Conservation (phyloP, 805 yeast genomes). For the Yarrowia bubula region DNA sequence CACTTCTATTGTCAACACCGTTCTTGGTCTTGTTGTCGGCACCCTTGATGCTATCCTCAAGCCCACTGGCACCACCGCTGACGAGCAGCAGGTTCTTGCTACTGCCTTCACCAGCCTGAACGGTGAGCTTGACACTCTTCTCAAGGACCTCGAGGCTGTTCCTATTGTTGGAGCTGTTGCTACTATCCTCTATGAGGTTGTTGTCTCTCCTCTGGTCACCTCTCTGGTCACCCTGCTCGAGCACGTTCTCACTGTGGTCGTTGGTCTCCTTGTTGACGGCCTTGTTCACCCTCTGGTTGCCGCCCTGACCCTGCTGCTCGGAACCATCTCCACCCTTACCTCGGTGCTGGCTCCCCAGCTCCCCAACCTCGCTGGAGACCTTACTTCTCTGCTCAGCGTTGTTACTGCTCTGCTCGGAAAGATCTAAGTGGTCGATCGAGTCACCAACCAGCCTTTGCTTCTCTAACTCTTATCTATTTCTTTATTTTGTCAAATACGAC, state of each 20-base stretch:
- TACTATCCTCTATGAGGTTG: background rate
- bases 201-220: slow-evolving; percentile 11
- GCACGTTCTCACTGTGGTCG: slow-evolving; percentile 15
- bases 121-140: background rate
- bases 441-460: background rate
- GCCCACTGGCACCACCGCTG: slow-evolving; percentile 2
- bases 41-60: background rate
- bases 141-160: background rate
- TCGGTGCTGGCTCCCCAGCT: slow-evolving; percentile 4
- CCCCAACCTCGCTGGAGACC: slow-evolving; percentile 19
- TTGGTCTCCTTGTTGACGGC: slow-evolving; percentile 11
- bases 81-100: slow-evolving; percentile 1
- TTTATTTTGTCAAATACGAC: background rate
- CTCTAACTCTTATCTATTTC: background rate
- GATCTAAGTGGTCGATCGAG: background rate
- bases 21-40: background rate
- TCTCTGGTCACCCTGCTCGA: slow-evolving; percentile 6
- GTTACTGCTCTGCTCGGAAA: slow-evolving; percentile 1
- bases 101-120: slow-evolving; percentile 12
- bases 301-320: slow-evolving; percentile 3
- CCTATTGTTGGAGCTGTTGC: slow-evolving; percentile 5
- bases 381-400: background rate
- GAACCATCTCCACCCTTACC: slow-evolving; percentile 3
- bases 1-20: slow-evolving; percentile 5
- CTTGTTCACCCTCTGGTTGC: slow-evolving; percentile 14